phyloP scores from a whole-genome alignment of 1,139 yeast genomes.

The Nakaseomyces kungkrabaensis region DNA sequence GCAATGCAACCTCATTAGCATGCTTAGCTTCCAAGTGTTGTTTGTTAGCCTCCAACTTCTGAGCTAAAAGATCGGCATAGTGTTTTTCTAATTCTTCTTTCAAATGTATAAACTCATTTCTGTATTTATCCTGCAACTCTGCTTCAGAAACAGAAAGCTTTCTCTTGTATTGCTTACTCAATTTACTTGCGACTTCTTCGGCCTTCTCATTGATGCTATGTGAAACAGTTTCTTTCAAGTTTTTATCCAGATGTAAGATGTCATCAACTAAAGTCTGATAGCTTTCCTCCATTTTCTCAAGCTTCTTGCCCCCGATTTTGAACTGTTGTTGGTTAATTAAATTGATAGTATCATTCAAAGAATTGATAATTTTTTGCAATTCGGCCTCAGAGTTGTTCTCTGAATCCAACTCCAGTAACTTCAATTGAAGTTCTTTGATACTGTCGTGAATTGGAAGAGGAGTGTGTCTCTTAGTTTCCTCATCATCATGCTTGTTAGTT shows the following conservation, averaged over 20 bases:
- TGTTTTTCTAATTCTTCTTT: constrained; percentile 54
- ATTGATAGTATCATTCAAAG: constrained; percentile 30
- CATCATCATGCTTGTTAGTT: constrained; percentile 5
- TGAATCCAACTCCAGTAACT: constrained; percentile 26
- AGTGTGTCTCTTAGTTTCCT: neutral
- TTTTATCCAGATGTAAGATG: constrained; percentile 1
- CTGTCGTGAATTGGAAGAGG: neutral
- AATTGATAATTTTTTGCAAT: constrained; percentile 26
- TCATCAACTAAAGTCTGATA: neutral
- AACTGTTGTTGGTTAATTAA: constrained; percentile 27
- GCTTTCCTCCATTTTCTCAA: neutral
- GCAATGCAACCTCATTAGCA: constrained; percentile 63
- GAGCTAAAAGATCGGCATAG: constrained; percentile 48
- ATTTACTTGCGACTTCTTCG: constrained; percentile 16
- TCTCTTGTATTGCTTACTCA: constrained; percentile 13
- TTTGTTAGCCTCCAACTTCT: constrained; percentile 63
- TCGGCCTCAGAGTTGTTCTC: constrained; percentile 20
- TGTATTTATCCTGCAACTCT: constrained; percentile 38
- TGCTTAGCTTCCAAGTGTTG: constrained; percentile 65
- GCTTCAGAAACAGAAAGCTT: constrained; percentile 31
- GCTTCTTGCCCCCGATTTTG: constrained; percentile 2
- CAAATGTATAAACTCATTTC: constrained; percentile 50
- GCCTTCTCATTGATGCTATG: constrained; percentile 13
- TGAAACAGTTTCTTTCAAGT: constrained; percentile 4
- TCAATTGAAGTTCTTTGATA: constrained; percentile 15